Base-by-base conservation (phyloP, 176 grass and related monocot genomes). In the Metroxylon sagu region DNA sequence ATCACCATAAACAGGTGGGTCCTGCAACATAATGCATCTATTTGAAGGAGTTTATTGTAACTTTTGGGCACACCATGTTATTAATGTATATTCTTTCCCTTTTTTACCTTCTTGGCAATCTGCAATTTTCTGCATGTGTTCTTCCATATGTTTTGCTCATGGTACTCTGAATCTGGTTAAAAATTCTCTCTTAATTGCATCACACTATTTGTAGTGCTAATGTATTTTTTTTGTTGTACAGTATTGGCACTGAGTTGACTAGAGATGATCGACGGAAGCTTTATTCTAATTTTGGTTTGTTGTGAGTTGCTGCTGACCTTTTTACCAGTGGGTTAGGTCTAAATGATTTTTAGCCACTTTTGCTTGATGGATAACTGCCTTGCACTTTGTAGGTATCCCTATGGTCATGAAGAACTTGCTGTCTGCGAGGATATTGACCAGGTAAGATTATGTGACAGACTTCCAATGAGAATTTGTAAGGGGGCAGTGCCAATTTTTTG, bases 391-490 rank as follows among this genome's bases (percentile, higher is more conserved):
- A 98, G 93, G 76, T 89, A 77, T 68, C 93, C 93, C 15, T 92
- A 98, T 76, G 93, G 93, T 71, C 93, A 98, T 56, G 93, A 98
- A 85, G 93, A 98, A 77, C 77, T 98, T 71, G 88, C 84, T 79
- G 28, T 92, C 51, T 89, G 93, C 67, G 93, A 98, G 81, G 93
- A 98, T 60, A 76, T 92, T 81, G 93, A 98, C 64, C 93, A 98
- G 88, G 93, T 89, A 54, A 67, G 53, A 72, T 55, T 79, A 17
- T 15, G 66, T 59, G 53, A 29, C 29, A 16, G 53, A 62, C 60
- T 76, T 56, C 43, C 63, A 16, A 18, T 51, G 7, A 52, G 23
- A 26, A 14, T 35, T 7, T 35, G 5, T 35, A 35, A 29, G 3
- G 31, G 6, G 6, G 1, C 2, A 5, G 8, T 8, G 6, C 16